Percentiles rank a stretch among this genome's conserved stretches.
These are phyloP conservation scores for Trichoderma harzianum DNA, from an alignment of 2,329 filamentous ascomycete genomes.

Conservation along the genomic window DNA sequence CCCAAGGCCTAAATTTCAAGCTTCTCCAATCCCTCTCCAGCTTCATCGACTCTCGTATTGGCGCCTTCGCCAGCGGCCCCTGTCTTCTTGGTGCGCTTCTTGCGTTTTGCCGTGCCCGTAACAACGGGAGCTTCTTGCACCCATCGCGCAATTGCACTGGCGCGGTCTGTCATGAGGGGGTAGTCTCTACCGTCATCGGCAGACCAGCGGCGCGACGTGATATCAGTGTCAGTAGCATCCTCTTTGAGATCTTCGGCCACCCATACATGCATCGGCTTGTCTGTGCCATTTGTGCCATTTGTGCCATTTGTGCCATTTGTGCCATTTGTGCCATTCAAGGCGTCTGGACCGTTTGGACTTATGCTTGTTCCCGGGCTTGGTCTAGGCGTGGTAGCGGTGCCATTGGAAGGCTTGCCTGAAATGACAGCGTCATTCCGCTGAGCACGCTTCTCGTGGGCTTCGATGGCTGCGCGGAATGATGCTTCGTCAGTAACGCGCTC, in stretches of 20 bases:
- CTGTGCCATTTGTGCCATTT: background rate
- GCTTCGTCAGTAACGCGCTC: conserved; percentile 66
- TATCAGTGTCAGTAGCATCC: background rate
- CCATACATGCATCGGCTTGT: background rate
- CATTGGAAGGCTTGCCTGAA: background rate
- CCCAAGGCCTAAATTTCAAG: background rate
- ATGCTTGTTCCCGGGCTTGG: background rate
- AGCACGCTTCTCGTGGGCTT: conserved; percentile 55
- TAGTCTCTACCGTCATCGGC: conserved; percentile 66
- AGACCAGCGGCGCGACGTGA: conserved; percentile 53
- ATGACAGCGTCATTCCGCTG: conserved; percentile 47
- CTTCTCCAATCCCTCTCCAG: background rate
- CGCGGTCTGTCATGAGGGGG: conserved; percentile 66
- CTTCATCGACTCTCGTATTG: background rate
- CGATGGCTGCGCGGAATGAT: conserved; percentile 60
- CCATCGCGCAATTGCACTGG: conserved; percentile 67
- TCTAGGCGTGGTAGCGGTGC: background rate
- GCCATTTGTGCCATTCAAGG: background rate
- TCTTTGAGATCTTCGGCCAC: background rate
- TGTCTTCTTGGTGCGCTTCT: conserved; percentile 32
- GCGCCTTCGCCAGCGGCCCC: background rate
- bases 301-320: too few relatives aligned
- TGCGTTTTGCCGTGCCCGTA: conserved; percentile 38
- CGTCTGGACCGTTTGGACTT: background rate
- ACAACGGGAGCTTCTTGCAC: conserved; percentile 55